A percentile compares a stretch with the other conserved stretches of the same genome.
phyloP scores from a whole-genome alignment of 2,329 filamentous ascomycete species.

The Fusarium neocosmosporiellum region DNA sequence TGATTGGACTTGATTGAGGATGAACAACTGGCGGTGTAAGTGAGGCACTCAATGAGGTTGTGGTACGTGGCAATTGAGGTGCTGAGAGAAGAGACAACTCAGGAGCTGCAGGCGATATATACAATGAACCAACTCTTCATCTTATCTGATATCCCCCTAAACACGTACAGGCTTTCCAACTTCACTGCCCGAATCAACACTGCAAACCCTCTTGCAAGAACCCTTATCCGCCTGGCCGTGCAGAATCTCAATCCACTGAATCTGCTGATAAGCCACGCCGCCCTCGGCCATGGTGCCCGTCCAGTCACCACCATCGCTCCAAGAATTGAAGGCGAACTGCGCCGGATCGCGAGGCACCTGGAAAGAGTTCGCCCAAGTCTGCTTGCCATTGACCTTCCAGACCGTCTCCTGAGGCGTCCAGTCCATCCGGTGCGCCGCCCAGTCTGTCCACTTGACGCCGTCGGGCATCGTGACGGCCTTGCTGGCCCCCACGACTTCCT shows the following conservation, averaged over 20 bases:
- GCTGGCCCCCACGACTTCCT: constrained; percentile 58
- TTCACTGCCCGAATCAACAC: constrained; percentile 44
- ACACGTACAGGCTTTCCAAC: constrained; percentile 53
- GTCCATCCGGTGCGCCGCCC: constrained; percentile 68
- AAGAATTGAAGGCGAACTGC: constrained; percentile 66
- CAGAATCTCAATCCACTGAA: constrained; percentile 71
- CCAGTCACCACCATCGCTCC: constrained; percentile 69
- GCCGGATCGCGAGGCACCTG: constrained; percentile 64
- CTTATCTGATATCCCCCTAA: not conserved
- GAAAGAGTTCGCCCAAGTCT: constrained; percentile 62
- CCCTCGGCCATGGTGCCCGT: constrained; percentile 64
- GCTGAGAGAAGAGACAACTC: not conserved
- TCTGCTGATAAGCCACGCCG: constrained; percentile 63
- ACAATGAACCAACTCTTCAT: not conserved
- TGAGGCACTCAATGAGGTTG: not conserved
- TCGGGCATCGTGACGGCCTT: constrained; percentile 56
- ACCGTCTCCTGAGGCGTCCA: constrained; percentile 65
- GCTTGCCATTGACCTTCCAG: constrained; percentile 64
- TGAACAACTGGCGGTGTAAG: not conserved
- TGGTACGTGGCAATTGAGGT: not conserved
- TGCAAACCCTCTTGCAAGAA: constrained; percentile 36
- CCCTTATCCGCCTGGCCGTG: constrained; percentile 53
- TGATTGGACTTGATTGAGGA: not conserved
- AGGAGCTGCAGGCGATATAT: not conserved
- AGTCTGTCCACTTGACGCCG: constrained; percentile 60